A percentile compares a stretch with the other conserved stretches of the same genome.
Evolutionary conservation across 345 rosid genomes (phyloP).

Genomic region (Clarkia xantiana): DNA sequence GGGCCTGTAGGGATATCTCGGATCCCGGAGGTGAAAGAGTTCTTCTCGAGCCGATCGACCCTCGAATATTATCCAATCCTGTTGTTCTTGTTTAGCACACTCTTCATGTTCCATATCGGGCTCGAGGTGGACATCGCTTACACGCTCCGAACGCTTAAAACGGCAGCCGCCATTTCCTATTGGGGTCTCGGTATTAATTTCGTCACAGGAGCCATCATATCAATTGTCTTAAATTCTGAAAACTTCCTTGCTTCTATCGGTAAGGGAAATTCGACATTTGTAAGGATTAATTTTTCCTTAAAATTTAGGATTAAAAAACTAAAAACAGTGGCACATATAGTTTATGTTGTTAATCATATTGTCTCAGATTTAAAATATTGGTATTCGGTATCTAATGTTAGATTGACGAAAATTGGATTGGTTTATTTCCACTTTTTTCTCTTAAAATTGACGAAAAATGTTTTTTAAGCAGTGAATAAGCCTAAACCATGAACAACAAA

Average conservation of each 20-base stretch:
- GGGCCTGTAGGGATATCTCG: slow-evolving; percentile 59
- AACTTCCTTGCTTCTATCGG: slow-evolving; percentile 11
- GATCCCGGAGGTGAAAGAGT: slow-evolving; percentile 16
- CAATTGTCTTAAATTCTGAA: slow-evolving; percentile 20
- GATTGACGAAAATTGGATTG: too few relatives aligned
- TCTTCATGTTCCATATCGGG: slow-evolving; percentile 74
- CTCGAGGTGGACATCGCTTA: slow-evolving; percentile 52
- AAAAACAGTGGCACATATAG: too few relatives aligned
- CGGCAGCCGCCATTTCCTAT: slow-evolving; percentile 27
- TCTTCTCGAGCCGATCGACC: slow-evolving; percentile 42
- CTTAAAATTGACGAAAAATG: too few relatives aligned
- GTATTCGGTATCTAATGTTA: too few relatives aligned
- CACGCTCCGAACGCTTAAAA: slow-evolving; percentile 32
- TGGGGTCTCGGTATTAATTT: slow-evolving; percentile 23
- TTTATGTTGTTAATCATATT: too few relatives aligned
- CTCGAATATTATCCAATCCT: slow-evolving; percentile 35
- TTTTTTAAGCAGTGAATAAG: too few relatives aligned
- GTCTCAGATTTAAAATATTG: too few relatives aligned
- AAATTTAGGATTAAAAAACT: too few relatives aligned
- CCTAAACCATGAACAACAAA: too few relatives aligned
- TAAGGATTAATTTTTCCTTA: too few relatives aligned
- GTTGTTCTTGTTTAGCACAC: slow-evolving; percentile 35
- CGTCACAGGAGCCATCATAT: slow-evolving; percentile 23
- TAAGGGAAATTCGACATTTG: too few relatives aligned
- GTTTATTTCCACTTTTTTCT: too few relatives aligned